Base-by-base conservation (phyloP, 352 stramenopile genomes). In the Elongisporangium prolatum region DNA sequence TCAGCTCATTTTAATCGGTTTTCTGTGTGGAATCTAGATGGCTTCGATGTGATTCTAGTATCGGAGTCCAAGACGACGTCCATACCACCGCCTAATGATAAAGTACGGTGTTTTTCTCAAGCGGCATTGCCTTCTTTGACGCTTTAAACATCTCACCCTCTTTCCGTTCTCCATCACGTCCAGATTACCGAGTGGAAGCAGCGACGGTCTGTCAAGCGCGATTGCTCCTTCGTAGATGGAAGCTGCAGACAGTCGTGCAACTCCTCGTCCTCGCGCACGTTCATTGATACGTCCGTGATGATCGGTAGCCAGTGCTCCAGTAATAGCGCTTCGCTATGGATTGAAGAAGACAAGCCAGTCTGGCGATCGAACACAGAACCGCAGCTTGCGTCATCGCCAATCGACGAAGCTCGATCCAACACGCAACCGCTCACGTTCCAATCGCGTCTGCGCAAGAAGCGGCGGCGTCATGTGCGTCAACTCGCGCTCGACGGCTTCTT, bases 151-250 rank as follows among this genome's bases (percentile, higher is more conserved):
- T 40, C 28, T 40, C 8, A 40, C 28, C 9, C 28, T 40, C 28
- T 40, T 40, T 40, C 28, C 28, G 14, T 40, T 14, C 9, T 40
- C 28, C 28, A 40, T 9, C 28, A 40, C 28, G 28, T 40, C 28
- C 28, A 40, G 28, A 40, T 40, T 40, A 40, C 28, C 21, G 18
- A 74, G 59, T 84, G 71, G 73, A 69, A 56, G 44, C 66, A 82
- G 61, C 78, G 78, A 21, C 67, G 75, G 34, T 88, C 75, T 8
- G 59, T 86, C 4, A 88, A 88, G 61, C 71, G 78, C 28, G 75
- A 88, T 59, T 80, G 73, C 55, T 81, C 75, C 13, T 81, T 88
- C 50, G 60, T 86, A 24, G 78, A 84, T n/a, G 50, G 61, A 6
- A 40, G 28, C 28, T 40, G 28, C 28, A 8, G 28, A 13, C 28